phyloP scores from a whole-genome alignment of 768 basidiomycete genomes.

The Tephrocybe sp. region DNA sequence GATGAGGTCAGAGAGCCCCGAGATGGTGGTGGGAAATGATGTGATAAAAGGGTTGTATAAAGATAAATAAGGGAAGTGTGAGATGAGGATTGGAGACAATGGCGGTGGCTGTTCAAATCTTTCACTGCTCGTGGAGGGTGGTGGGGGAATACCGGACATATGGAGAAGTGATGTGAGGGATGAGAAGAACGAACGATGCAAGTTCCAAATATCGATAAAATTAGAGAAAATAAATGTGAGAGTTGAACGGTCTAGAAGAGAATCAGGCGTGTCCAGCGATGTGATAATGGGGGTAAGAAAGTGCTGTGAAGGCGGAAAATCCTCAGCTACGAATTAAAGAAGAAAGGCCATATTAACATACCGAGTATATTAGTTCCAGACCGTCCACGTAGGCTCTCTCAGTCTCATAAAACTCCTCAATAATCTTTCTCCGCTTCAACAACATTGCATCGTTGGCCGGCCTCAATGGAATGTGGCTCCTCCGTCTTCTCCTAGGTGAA shows the following conservation, averaged over 20 bases:
- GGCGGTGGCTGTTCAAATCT: conserved; percentile 31
- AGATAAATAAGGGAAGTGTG: conserved; percentile 87
- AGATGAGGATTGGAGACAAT: conserved; percentile 60
- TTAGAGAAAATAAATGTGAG: conserved; percentile 81
- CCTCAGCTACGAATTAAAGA: background rate
- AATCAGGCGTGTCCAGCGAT: conserved; percentile 65
- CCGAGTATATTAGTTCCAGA: conserved; percentile 78
- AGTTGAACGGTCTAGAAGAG: conserved; percentile 65
- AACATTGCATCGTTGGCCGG: conserved; percentile 47
- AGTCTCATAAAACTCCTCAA: conserved; percentile 80
- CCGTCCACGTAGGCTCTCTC: conserved; percentile 81
- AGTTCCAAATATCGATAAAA: conserved; percentile 89
- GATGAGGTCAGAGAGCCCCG: conserved; percentile 54
- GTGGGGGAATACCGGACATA: conserved; percentile 23
- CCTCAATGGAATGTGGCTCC: conserved; percentile 34
- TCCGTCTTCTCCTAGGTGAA: conserved; percentile 33
- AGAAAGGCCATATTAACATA: conserved; percentile 31
- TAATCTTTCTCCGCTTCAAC: conserved; percentile 61
- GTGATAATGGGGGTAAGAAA: conserved; percentile 78
- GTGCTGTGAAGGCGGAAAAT: conserved; percentile 44
- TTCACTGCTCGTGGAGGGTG: conserved; percentile 20
- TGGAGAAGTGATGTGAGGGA: conserved; percentile 48
- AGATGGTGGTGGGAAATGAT: conserved; percentile 65
- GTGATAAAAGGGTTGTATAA: conserved; percentile 85
- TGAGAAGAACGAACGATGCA: conserved; percentile 72